phyloP scores from a whole-genome alignment of 495 filamentous ascomycete species.

The Rhypophila decipiens region DNA sequence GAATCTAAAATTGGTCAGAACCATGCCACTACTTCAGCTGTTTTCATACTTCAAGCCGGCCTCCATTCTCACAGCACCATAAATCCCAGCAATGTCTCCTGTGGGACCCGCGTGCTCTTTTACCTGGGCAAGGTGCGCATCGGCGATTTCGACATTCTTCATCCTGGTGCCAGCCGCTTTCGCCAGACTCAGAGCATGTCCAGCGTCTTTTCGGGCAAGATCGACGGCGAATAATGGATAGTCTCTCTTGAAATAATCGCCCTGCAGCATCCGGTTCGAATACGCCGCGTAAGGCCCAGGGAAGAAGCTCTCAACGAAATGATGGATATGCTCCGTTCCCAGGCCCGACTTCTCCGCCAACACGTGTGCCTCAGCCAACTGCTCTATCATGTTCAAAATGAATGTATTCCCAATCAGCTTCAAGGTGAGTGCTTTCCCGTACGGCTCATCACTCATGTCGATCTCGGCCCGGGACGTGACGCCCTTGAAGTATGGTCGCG shows the following conservation, averaged over 20 bases:
- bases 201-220: conserved; percentile 76
- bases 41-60: conserved; percentile 67
- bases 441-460: conserved; percentile 58
- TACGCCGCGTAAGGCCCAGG: conserved; percentile 64
- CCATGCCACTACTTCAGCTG: no score
- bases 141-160: conserved; percentile 58
- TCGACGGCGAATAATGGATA: conserved; percentile 83
- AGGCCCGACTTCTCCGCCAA: conserved; percentile 77
- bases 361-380: conserved; percentile 66
- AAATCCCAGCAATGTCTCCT: conserved; percentile 81
- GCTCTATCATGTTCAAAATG: conserved; percentile 75
- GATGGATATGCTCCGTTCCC: conserved; percentile 60
- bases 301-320: conserved; percentile 61
- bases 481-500: conserved; percentile 69
- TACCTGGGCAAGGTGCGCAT: conserved; percentile 57
- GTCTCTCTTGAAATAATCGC: conserved; percentile 59
- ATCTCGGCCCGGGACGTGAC: conserved; percentile 69
- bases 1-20: no score
- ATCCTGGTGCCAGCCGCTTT: conserved; percentile 54
- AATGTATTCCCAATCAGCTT: conserved; percentile 88
- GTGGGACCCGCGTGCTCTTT: conserved; percentile 65
- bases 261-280: conserved; percentile 61
- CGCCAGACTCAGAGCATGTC: conserved; percentile 67
- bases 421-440: conserved; percentile 53
- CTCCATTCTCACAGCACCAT: conserved; percentile 67